A percentile compares a stretch with the other conserved stretches of the same genome.
phyloP scores from a whole-genome alignment of 2,329 filamentous ascomycete genomes.

The Myriosclerotinia curreyana region DNA sequence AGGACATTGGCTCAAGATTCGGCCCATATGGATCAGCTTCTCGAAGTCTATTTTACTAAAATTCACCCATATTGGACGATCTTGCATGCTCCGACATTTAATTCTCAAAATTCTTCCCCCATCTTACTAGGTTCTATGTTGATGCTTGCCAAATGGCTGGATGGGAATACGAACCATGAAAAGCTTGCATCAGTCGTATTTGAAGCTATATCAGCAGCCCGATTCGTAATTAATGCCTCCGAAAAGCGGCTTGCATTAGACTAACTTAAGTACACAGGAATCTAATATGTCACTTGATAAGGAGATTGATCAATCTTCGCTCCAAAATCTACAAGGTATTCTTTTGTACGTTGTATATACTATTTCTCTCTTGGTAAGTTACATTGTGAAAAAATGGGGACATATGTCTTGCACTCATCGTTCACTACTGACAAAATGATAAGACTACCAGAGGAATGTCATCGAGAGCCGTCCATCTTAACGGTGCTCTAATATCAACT shows the following conservation, averaged over 20 bases:
- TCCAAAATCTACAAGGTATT: slow-evolving; percentile 14
- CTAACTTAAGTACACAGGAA: not conserved
- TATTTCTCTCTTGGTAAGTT: slow-evolving; percentile 10
- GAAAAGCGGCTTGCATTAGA: not conserved
- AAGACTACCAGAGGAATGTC: slow-evolving; percentile 7
- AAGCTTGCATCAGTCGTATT: slow-evolving; percentile 9
- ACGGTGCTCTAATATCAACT: slow-evolving; percentile 5
- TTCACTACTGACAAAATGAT: not conserved
- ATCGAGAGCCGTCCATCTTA: slow-evolving; percentile 12
- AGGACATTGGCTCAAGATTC: not conserved
- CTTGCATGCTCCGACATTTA: slow-evolving; percentile 14
- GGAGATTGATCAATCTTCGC: slow-evolving; percentile 4
- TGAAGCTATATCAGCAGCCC: slow-evolving; percentile 12
- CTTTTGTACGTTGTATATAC: slow-evolving; percentile 14
- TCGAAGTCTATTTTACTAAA: slow-evolving; percentile 1
- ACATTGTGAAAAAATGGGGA: too few relatives aligned
- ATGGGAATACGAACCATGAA: not conserved
- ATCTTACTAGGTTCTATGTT: slow-evolving; percentile 15
- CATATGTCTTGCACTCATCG: not conserved
- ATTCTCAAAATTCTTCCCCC: not conserved
- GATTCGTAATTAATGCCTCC: not conserved
- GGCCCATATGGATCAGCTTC: not conserved
- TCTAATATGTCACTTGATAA: slow-evolving; percentile 2
- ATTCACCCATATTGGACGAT: slow-evolving; percentile 15
- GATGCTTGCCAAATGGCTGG: slow-evolving; percentile 9